These are phyloP conservation scores for Arctium lappa DNA, from an alignment of 129 eudicot species.

Conservation along the genomic window DNA sequence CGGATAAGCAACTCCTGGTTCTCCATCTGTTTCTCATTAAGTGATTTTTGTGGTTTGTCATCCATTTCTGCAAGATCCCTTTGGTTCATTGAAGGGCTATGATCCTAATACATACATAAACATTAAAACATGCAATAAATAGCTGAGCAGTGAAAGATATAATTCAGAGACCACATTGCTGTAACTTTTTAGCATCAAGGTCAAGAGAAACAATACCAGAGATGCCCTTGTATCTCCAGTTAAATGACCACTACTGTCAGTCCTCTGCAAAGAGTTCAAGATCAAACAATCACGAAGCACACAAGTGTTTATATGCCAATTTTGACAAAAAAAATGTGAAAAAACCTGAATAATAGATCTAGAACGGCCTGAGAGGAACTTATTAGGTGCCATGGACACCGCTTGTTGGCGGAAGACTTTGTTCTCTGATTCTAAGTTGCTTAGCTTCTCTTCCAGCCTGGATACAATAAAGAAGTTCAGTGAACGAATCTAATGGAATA, in stretches of 20 bases:
- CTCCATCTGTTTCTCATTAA: conserved; percentile 93
- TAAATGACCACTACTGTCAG: conserved; percentile 54
- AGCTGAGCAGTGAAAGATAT: conserved; percentile 4
- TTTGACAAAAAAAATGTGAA: background rate
- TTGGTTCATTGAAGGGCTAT: conserved; percentile 58
- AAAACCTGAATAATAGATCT: conserved; percentile 85
- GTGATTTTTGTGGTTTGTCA: conserved; percentile 90
- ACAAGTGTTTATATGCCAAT: background rate
- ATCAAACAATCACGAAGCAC: conserved; percentile 3
- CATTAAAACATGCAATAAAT: background rate
- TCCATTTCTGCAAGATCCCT: conserved; percentile 60
- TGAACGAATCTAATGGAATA: background rate
- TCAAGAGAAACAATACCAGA: conserved; percentile 39
- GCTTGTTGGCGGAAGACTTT: conserved; percentile 98
- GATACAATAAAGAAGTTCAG: conserved; percentile 1
- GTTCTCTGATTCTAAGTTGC: conserved; percentile 86
- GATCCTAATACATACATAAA: conserved; percentile 50
- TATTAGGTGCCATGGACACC: conserved; percentile 91
- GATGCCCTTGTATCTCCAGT: conserved; percentile 53
- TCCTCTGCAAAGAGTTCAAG: conserved; percentile 58
- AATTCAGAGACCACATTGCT: background rate
- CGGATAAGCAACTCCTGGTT: conserved; percentile 81
- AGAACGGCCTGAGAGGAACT: conserved; percentile 83
- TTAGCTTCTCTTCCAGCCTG: conserved; percentile 88
- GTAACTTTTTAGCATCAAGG: conserved; percentile 3